Evolutionary conservation across 805 yeast genomes (phyloP).

Genomic region (Yamadazyma olivae): DNA sequence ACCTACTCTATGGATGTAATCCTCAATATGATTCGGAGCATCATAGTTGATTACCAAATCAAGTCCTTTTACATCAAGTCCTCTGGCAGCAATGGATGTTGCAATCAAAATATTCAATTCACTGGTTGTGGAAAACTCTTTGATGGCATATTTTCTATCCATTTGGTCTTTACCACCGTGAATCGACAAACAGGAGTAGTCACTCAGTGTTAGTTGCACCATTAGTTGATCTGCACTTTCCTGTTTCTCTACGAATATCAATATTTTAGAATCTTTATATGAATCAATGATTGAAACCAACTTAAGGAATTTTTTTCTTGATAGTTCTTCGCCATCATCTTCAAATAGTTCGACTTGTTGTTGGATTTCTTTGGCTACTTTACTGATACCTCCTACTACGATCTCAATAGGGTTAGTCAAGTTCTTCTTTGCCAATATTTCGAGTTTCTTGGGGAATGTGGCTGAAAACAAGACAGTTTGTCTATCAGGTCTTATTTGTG

Average conservation of each 20-base stretch:
- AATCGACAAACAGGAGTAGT: conserved; percentile 62
- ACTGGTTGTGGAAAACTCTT: conserved; percentile 57
- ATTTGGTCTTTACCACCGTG: conserved; percentile 92
- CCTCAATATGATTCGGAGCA: conserved; percentile 88
- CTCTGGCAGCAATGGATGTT: conserved; percentile 93
- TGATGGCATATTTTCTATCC: conserved; percentile 74
- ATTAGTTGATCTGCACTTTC: conserved; percentile 75
- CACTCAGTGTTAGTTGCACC: conserved; percentile 47
- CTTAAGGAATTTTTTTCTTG: conserved; percentile 46
- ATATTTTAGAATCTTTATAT: conserved; percentile 47
- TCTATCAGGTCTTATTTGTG: conserved; percentile 75
- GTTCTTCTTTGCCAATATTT: conserved; percentile 64
- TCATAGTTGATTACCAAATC: conserved; percentile 70
- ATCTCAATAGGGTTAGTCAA: conserved; percentile 69
- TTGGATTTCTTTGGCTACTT: conserved; percentile 75
- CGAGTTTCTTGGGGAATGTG: conserved; percentile 83
- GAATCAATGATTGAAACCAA: conserved; percentile 56
- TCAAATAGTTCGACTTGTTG: conserved; percentile 67
- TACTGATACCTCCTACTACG: conserved; percentile 73
- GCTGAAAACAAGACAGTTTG: conserved; percentile 94
- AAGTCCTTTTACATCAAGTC: conserved; percentile 86
- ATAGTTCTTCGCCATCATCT: conserved; percentile 34
- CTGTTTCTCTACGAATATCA: conserved; percentile 87
- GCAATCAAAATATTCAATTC: conserved; percentile 70
- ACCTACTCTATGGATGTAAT: conserved; percentile 94